Conservation (phyloP, 768 basidiomycete species). For the Cystobasidium onofrii region DNA sequence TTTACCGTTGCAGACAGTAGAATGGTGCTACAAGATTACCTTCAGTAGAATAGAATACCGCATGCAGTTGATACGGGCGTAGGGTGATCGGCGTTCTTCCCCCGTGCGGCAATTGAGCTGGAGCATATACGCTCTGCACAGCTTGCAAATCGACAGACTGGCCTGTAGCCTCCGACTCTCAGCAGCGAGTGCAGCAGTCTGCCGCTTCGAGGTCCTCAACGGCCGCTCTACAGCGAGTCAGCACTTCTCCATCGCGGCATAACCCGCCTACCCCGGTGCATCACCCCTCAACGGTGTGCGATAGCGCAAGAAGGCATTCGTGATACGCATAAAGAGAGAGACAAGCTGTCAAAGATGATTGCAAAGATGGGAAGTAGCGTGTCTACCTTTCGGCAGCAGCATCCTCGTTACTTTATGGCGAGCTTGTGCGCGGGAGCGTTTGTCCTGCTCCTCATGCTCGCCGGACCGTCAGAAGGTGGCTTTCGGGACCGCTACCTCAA, state of each 20-base stretch:
- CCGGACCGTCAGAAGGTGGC: not conserved
- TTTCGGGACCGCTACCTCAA: not conserved
- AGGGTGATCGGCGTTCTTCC: no score
- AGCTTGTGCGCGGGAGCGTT: not conserved
- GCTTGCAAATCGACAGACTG: no score
- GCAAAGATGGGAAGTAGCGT: slow-evolving; percentile 4
- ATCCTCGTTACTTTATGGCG: slow-evolving; percentile 13
- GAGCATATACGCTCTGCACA: no score
- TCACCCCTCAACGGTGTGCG: not conserved
- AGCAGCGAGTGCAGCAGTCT: not conserved
- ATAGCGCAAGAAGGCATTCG: not conserved
- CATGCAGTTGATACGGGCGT: no score
- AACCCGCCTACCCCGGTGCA: not conserved
- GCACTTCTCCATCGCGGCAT: not conserved
- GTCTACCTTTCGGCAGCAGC: slow-evolving; percentile 3
- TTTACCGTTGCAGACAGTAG: no score
- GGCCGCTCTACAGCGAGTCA: not conserved
- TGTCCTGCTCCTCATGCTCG: not conserved
- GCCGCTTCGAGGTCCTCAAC: not conserved
- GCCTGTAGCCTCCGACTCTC: no score
- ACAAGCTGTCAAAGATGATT: not conserved
- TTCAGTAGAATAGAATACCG: no score
- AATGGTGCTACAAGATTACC: no score
- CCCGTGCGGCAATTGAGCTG: no score
- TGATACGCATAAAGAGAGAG: no score